These are phyloP conservation scores for Maudiozyma pseudohumilis DNA, from an alignment of 805 yeast species.

Conservation along the genomic window DNA sequence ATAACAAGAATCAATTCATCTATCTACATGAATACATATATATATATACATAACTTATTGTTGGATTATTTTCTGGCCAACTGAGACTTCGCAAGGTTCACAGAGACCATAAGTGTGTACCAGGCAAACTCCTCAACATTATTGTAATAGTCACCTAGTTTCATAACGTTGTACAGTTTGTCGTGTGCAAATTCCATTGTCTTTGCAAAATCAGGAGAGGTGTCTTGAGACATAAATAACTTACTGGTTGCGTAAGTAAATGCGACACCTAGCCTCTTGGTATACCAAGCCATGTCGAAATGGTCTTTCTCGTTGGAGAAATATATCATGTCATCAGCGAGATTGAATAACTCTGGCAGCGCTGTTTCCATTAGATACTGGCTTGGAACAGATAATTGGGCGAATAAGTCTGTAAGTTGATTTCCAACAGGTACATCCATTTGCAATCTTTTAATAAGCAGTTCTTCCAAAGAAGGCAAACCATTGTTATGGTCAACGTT, in stretches of 20 bases:
- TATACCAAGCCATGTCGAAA: conserved; percentile 80
- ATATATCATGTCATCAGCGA: conserved; percentile 76
- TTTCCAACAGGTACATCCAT: conserved; percentile 33
- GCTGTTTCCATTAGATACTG: conserved; percentile 44
- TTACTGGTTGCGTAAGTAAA: conserved; percentile 68
- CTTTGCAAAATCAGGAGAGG: conserved; percentile 40
- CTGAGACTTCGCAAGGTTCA: conserved; percentile 64
- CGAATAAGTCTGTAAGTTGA: conserved; percentile 34
- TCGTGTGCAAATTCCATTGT: conserved; percentile 59
- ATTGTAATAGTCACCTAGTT: conserved; percentile 50
- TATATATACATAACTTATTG: neutral
- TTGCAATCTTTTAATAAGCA: conserved; percentile 39
- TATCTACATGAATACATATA: conserved; percentile 1
- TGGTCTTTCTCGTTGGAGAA: conserved; percentile 70
- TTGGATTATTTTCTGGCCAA: conserved; percentile 35
- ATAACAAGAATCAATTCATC: no score
- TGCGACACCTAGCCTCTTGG: conserved; percentile 67
- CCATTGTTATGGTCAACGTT: conserved; percentile 10
- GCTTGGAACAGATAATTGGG: conserved; percentile 52
- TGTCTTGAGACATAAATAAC: conserved; percentile 70
- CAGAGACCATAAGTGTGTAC: conserved; percentile 53
- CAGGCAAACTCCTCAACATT: conserved; percentile 66
- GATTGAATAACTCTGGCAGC: conserved; percentile 56
- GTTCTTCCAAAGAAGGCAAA: conserved; percentile 31
- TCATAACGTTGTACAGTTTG: conserved; percentile 44